These are phyloP conservation scores for Podosphaera fusca DNA, from an alignment of 2,329 filamentous ascomycete species.

Conservation along the genomic window DNA sequence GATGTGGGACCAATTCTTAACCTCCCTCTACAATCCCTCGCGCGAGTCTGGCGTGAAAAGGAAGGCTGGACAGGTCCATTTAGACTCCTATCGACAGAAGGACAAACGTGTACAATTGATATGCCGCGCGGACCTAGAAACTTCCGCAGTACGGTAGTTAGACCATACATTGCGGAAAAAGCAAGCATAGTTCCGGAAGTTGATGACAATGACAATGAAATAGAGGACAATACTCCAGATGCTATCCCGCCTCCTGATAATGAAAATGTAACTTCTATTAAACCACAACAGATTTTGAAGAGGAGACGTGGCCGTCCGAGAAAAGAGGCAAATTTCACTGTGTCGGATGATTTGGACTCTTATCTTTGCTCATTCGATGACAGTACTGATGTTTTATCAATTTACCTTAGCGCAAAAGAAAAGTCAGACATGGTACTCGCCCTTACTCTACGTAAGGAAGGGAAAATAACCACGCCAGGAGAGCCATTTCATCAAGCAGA, in stretches of 20 bases:
- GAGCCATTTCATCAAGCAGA: not conserved
- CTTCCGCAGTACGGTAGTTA: constrained; percentile 3
- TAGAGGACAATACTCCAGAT: not conserved
- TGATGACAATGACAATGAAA: not conserved
- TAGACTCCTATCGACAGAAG: constrained; percentile 2
- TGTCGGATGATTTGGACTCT: not conserved
- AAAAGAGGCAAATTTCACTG: not conserved
- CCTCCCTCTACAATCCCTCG: constrained; percentile 1
- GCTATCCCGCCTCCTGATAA: not conserved
- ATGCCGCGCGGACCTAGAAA: not conserved
- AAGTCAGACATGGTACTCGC: not conserved
- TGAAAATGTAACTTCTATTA: not conserved
- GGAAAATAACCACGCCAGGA: not conserved
- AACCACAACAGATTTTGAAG: not conserved
- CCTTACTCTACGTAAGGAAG: not conserved
- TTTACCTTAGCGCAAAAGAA: not conserved
- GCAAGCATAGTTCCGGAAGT: not conserved
- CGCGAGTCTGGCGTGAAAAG: constrained; percentile 3
- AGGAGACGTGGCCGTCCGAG: not conserved
- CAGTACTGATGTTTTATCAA: not conserved
- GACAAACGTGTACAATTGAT: constrained; percentile 2
- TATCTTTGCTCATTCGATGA: not conserved
- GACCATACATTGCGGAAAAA: constrained; percentile 1
- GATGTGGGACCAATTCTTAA: not conserved
- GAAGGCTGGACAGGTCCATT: constrained; percentile 2